phyloP scores from a whole-genome alignment of 768 basidiomycete genomes.

The Podaxis sp. region DNA sequence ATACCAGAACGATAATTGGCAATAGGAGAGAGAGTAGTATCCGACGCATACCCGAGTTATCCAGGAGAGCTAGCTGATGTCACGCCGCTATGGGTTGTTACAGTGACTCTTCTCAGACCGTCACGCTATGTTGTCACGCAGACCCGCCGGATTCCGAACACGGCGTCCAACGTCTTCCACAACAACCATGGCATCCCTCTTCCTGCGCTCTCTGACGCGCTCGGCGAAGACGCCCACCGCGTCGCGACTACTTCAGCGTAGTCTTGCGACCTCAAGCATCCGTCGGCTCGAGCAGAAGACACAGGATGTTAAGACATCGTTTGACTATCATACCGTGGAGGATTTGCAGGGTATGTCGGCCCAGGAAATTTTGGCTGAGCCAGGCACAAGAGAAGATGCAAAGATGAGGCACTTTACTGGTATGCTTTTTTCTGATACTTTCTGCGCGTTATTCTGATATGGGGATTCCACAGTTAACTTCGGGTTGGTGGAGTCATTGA shows the following conservation, averaged over 20 bases:
- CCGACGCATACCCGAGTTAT: constrained; percentile 7
- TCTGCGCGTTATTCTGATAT: not conserved
- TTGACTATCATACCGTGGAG: constrained; percentile 76
- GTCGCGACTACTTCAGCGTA: constrained; percentile 32
- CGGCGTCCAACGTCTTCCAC: constrained; percentile 28
- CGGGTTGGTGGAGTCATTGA: constrained; percentile 54
- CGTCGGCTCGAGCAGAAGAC: constrained; percentile 28
- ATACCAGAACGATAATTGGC: constrained; percentile 11
- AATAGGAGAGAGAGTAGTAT: constrained; percentile 13
- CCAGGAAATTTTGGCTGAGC: constrained; percentile 77
- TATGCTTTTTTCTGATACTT: constrained; percentile 32
- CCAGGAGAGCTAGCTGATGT: constrained; percentile 11
- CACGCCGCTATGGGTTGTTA: constrained; percentile 7
- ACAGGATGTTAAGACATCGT: constrained; percentile 37
- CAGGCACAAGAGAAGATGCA: constrained; percentile 65
- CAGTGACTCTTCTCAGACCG: not conserved
- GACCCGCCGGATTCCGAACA: constrained; percentile 38
- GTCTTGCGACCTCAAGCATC: constrained; percentile 36
- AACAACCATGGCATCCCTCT: constrained; percentile 59
- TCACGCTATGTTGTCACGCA: constrained; percentile 23
- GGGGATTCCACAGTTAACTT: constrained; percentile 75
- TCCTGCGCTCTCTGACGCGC: constrained; percentile 64
- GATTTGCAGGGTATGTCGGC: constrained; percentile 82
- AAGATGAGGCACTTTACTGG: constrained; percentile 94
- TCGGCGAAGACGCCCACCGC: constrained; percentile 32